phyloP scores from a whole-genome alignment of 2,329 filamentous ascomycete species.

The Xylariomycetidae sp. region DNA sequence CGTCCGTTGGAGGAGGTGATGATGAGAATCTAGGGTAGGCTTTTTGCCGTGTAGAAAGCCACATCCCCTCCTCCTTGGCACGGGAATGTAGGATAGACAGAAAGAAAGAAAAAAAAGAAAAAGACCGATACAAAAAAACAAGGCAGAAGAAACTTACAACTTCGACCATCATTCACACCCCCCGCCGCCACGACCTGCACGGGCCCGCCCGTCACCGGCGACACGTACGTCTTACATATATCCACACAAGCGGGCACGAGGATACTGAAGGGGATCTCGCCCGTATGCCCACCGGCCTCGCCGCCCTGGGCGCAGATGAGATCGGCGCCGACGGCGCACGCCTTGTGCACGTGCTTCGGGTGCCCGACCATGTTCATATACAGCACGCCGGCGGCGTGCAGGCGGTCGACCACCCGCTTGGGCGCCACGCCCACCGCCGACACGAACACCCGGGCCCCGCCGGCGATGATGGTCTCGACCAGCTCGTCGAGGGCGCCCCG shows the following conservation, averaged over 20 bases:
- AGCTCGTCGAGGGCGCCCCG: slow-evolving; percentile 25
- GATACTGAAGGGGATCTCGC: slow-evolving; percentile 81
- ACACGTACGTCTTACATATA: slow-evolving; percentile 70
- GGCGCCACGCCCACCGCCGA: slow-evolving; percentile 29
- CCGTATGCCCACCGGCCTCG: slow-evolving; percentile 91
- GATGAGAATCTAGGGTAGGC: too few relatives aligned
- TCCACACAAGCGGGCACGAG: slow-evolving; percentile 88
- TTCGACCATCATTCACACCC: slow-evolving; percentile 85
- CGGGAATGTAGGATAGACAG: too few relatives aligned
- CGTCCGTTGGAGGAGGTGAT: too few relatives aligned
- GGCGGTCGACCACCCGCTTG: slow-evolving; percentile 23
- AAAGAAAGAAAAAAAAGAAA: too few relatives aligned
- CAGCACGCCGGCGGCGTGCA: slow-evolving; percentile 65
- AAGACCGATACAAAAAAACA: too few relatives aligned
- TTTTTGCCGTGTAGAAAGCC: too few relatives aligned
- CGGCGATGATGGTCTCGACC: slow-evolving; percentile 28
- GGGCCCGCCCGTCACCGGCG: slow-evolving; percentile 75
- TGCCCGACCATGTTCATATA: slow-evolving; percentile 99
- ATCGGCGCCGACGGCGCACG: slow-evolving; percentile 60
- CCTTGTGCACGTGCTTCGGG: slow-evolving; percentile 55
- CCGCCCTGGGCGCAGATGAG: slow-evolving; percentile 96
- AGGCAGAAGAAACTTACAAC: too few relatives aligned
- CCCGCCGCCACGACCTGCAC: slow-evolving; percentile 90
- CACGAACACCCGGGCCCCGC: slow-evolving; percentile 29
- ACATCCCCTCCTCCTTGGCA: too few relatives aligned